Evolutionary conservation across 2,329 filamentous ascomycete genomes (phyloP).

Genomic region (Venturia pyrina): DNA sequence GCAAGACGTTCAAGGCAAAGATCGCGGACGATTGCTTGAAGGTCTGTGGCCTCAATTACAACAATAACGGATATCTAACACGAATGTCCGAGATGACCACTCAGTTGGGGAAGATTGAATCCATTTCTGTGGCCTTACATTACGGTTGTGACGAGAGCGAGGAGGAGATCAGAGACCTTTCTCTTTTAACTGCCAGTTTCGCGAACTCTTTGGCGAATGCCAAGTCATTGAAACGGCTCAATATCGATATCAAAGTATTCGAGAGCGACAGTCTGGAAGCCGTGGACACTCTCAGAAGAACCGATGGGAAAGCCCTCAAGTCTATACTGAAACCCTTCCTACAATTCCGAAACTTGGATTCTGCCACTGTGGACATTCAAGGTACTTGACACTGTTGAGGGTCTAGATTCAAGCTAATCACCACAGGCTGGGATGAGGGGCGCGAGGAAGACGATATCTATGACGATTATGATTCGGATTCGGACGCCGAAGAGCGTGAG

Average conservation of each 20-base stretch:
- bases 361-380: background rate
- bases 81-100: background rate
- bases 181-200: background rate
- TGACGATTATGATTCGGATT: background rate
- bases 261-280: background rate
- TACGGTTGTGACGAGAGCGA: background rate
- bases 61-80: background rate
- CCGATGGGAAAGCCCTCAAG: background rate
- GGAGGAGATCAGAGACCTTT: background rate
- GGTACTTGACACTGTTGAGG: background rate
- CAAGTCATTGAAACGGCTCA: background rate
- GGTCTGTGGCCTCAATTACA: background rate
- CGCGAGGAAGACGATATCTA: background rate
- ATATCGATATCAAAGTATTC: background rate
- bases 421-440: background rate
- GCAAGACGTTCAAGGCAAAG: slow-evolving; percentile 6
- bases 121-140: background rate
- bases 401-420: background rate
- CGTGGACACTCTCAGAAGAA: background rate
- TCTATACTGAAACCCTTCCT: background rate
- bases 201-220: background rate
- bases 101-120: background rate
- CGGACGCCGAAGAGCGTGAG: background rate
- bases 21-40: background rate
- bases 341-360: background rate